These are phyloP conservation scores for Sporopachydermia cereana DNA, from an alignment of 1,139 yeast genomes.

Conservation along the genomic window DNA sequence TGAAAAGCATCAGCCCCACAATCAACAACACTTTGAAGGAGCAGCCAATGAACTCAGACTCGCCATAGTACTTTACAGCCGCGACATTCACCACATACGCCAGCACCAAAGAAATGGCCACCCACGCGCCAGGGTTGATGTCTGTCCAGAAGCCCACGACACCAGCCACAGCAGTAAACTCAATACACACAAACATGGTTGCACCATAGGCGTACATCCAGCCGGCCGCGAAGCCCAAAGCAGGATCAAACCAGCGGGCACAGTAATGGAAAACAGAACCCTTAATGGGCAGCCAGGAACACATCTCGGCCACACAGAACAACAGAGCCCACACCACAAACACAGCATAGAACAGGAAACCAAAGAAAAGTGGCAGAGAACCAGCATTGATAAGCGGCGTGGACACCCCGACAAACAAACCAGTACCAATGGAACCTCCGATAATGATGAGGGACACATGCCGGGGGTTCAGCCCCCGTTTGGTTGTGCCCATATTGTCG, in stretches of 20 bases:
- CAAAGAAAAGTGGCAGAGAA: slow-evolving; percentile 29
- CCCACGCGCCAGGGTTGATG: slow-evolving; percentile 70
- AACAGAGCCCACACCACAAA: slow-evolving; percentile 31
- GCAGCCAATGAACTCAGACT: slow-evolving; percentile 42
- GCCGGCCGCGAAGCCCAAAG: slow-evolving; percentile 70
- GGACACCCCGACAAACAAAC: slow-evolving; percentile 31
- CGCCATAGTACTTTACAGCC: slow-evolving; percentile 58
- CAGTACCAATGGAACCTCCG: slow-evolving; percentile 42
- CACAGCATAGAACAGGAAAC: slow-evolving; percentile 27
- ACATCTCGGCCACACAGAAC: slow-evolving; percentile 33
- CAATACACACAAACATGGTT: slow-evolving; percentile 57
- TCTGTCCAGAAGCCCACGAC: slow-evolving; percentile 66
- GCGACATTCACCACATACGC: slow-evolving; percentile 41
- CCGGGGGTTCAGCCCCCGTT: slow-evolving; percentile 31
- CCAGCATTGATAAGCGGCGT: slow-evolving; percentile 29
- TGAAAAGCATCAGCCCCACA: slow-evolving; percentile 31
- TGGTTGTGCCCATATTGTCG: slow-evolving; percentile 27
- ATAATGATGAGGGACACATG: slow-evolving; percentile 39
- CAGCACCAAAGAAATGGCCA: slow-evolving; percentile 51
- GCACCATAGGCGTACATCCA: slow-evolving; percentile 82
- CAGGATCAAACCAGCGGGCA: slow-evolving; percentile 8
- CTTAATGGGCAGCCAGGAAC: slow-evolving; percentile 30
- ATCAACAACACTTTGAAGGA: slow-evolving; percentile 30
- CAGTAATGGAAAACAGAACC: slow-evolving; percentile 28
- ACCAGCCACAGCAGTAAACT: slow-evolving; percentile 70